phyloP scores from a whole-genome alignment of 2,329 filamentous ascomycete genomes.

The Ceratocystis ficicola region DNA sequence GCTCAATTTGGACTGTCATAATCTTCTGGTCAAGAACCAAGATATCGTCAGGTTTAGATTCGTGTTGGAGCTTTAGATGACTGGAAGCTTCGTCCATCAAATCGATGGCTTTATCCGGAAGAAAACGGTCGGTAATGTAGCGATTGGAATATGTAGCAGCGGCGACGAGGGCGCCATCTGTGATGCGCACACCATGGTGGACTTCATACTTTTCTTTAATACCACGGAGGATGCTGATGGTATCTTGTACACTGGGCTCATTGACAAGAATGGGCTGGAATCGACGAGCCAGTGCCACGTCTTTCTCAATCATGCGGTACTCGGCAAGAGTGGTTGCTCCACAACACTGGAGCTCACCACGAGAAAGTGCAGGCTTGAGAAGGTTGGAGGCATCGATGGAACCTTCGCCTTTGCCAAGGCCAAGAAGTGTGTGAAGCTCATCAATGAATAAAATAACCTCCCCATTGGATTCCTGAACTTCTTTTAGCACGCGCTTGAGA shows the following conservation, averaged over 20 bases:
- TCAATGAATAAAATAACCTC: slow-evolving; percentile 91
- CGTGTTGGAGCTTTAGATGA: slow-evolving; percentile 79
- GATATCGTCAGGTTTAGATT: slow-evolving; percentile 92
- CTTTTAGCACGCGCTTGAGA: slow-evolving; percentile 77
- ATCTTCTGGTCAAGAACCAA: slow-evolving; percentile 86
- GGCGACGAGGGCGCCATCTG: slow-evolving; percentile 80
- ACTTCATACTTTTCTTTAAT: slow-evolving; percentile 98
- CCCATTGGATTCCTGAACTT: slow-evolving; percentile 80
- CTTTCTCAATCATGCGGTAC: slow-evolving; percentile 89
- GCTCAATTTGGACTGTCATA: slow-evolving; percentile 93
- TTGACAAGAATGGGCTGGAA: slow-evolving; percentile 94
- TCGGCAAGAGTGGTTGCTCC: slow-evolving; percentile 89
- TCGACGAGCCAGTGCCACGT: slow-evolving; percentile 78
- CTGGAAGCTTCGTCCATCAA: slow-evolving; percentile 92
- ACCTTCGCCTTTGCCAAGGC: slow-evolving; percentile 87
- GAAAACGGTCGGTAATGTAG: slow-evolving; percentile 90
- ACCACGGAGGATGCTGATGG: slow-evolving; percentile 85
- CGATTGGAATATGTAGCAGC: slow-evolving; percentile 87
- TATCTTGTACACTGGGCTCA: slow-evolving; percentile 82
- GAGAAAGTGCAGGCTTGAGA: slow-evolving; percentile 81
- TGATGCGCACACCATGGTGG: slow-evolving; percentile 91
- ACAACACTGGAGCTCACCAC: slow-evolving; percentile 88
- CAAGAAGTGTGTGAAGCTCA: slow-evolving; percentile 81
- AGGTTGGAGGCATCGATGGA: slow-evolving; percentile 94
- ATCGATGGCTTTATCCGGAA: slow-evolving; percentile 96